Evolutionary conservation across 78 protist genomes (phyloP).

Genomic region (Isochrysis galbana): DNA sequence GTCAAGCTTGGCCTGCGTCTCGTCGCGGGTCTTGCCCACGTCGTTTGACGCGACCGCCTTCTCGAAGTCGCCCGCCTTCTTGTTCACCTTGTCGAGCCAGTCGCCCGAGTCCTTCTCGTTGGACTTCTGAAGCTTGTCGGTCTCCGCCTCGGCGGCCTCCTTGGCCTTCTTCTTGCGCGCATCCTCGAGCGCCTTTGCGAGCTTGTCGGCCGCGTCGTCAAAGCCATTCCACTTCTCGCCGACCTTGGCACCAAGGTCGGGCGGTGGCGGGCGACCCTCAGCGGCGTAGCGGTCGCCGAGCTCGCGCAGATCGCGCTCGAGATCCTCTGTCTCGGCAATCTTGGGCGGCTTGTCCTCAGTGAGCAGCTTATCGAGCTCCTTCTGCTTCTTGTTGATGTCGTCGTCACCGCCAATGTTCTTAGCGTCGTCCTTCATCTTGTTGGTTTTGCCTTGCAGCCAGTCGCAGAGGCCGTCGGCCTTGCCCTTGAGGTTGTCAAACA

Average conservation of each 20-base stretch:
- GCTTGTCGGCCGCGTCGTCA: neutral
- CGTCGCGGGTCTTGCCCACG: neutral
- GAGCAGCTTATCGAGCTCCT: neutral
- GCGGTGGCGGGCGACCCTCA: neutral
- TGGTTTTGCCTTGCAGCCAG: neutral
- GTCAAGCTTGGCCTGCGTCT: neutral
- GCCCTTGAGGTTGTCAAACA: neutral
- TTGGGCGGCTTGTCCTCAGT: neutral
- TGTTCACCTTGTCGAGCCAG: neutral
- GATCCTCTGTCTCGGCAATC: neutral
- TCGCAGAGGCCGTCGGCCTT: neutral
- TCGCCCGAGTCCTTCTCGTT: neutral
- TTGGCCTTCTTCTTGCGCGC: neutral
- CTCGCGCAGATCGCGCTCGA: neutral
- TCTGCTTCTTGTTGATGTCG: neutral
- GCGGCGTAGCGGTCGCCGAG: neutral
- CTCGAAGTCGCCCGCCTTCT: neutral
- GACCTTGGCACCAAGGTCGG: neutral
- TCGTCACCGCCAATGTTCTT: neutral
- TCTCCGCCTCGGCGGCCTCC: neutral
- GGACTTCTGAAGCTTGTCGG: neutral
- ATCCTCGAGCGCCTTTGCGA: neutral
- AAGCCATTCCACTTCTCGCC: neutral
- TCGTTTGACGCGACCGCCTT: neutral
- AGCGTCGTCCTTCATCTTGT: neutral